A percentile compares a stretch with the other conserved stretches of the same genome.
These are phyloP conservation scores for Huntiella omanensis DNA, from an alignment of 2,329 filamentous ascomycete species.

Conservation along the genomic window DNA sequence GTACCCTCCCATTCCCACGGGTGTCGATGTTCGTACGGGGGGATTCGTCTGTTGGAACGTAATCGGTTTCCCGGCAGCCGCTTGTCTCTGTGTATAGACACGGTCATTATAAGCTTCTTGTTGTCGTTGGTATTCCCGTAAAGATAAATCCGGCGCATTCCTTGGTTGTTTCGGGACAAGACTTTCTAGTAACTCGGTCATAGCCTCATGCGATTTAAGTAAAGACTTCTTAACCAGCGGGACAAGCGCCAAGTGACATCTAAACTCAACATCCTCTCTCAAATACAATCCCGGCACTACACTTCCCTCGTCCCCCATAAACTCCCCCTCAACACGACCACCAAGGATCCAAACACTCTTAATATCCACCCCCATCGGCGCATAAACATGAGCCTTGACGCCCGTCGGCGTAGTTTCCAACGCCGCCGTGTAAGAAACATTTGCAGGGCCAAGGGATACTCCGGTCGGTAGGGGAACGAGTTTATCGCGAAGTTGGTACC, in stretches of 20 bases:
- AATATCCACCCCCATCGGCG: conserved; percentile 64
- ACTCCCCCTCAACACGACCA: conserved; percentile 52
- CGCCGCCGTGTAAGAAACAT: conserved; percentile 56
- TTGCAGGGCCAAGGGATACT: conserved; percentile 26
- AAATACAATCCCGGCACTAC: conserved; percentile 48
- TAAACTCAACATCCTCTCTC: conserved; percentile 67
- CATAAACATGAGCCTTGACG: conserved; percentile 67
- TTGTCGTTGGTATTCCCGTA: not conserved
- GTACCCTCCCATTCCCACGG: not conserved
- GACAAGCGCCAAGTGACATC: conserved; percentile 58
- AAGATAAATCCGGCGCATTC: not conserved
- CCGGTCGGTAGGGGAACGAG: conserved; percentile 57
- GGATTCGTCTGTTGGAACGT: not conserved
- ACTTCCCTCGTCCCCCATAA: conserved; percentile 28
- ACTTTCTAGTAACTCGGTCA: conserved; percentile 27
- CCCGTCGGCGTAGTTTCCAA: conserved; percentile 59
- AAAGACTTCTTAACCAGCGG: conserved; percentile 68
- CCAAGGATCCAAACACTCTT: conserved; percentile 59
- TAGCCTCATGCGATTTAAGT: conserved; percentile 50
- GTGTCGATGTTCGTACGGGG: not conserved
- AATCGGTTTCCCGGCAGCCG: not conserved
- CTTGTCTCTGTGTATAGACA: not conserved
- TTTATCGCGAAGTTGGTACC: conserved; percentile 66
- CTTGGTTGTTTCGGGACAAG: not conserved
- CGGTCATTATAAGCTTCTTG: not conserved